Conservation (phyloP, 1,284 basidiomycete species). For the Sanghuangporus weigelae region DNA sequence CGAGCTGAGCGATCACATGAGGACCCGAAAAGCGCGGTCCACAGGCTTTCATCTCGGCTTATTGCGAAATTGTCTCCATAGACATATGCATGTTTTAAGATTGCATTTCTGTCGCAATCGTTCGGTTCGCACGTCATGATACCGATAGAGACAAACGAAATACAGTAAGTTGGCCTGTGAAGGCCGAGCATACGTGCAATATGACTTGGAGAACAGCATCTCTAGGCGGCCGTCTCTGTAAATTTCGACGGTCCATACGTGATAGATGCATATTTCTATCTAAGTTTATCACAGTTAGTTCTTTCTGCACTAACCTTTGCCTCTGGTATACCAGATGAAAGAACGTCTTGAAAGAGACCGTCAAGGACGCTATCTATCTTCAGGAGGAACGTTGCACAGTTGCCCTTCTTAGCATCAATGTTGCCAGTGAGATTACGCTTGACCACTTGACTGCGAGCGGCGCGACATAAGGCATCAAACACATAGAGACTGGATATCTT, state of each 20-base stretch:
- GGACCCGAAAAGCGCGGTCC: neutral
- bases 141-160: neutral
- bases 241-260: neutral
- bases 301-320: conserved; percentile 68
- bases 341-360: conserved; percentile 78
- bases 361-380: conserved; percentile 86
- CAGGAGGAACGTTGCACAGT: conserved; percentile 73
- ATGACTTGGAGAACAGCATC: conserved; percentile 3
- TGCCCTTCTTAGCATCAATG: conserved; percentile 53
- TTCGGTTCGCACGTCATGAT: neutral
- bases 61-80: neutral
- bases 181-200: conserved; percentile 10
- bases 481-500: conserved; percentile 86
- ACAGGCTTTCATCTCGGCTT: conserved; percentile 2
- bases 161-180: conserved; percentile 5
- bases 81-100: neutral
- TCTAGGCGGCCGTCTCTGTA: conserved; percentile 2
- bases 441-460: conserved; percentile 62
- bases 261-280: conserved; percentile 15
- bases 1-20: conserved; percentile 10
- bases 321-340: conserved; percentile 55
- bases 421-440: conserved; percentile 60
- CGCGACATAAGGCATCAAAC: conserved; percentile 85
- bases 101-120: neutral
- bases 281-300: conserved; percentile 13